phyloP scores from a whole-genome alignment of 2,329 filamentous ascomycete species.

The Diaporthe australafricana region DNA sequence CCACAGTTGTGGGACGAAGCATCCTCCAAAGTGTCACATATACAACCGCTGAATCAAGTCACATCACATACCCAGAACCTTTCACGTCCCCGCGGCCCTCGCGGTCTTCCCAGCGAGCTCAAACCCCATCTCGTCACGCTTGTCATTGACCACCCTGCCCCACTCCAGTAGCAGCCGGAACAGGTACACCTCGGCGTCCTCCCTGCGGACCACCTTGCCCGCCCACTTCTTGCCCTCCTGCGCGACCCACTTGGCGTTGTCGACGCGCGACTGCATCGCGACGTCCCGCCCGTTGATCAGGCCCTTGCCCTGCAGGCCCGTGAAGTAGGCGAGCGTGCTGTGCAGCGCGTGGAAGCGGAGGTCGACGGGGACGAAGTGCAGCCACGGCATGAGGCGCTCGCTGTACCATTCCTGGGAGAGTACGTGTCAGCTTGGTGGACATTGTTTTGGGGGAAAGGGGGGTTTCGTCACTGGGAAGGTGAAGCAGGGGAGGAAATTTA shows the following conservation, averaged over 20 bases:
- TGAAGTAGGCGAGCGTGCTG: constrained; percentile 80
- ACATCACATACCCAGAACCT: too few species aligned
- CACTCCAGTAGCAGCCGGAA: constrained; percentile 84
- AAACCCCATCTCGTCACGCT: constrained; percentile 59
- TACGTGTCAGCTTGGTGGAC: background rate
- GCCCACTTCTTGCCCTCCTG: constrained; percentile 75
- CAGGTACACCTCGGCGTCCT: constrained; percentile 85
- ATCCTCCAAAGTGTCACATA: background rate
- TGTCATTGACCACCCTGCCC: constrained; percentile 76
- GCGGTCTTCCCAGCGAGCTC: constrained; percentile 30
- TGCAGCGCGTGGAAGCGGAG: constrained; percentile 79
- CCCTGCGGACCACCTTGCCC: constrained; percentile 69
- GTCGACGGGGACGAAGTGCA: constrained; percentile 85
- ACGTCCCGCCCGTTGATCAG: constrained; percentile 58
- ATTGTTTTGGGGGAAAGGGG: background rate
- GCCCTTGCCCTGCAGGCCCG: constrained; percentile 62
- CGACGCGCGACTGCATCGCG: constrained; percentile 59
- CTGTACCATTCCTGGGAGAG: constrained; percentile 75
- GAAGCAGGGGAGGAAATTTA: background rate
- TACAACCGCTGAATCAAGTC: too few species aligned
- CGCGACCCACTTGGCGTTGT: constrained; percentile 74
- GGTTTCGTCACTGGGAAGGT: too few species aligned
- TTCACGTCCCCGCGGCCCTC: background rate
- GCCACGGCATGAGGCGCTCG: constrained; percentile 78
- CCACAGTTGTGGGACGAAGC: too few species aligned